Evolutionary conservation across 2,329 filamentous ascomycete species (phyloP).

Genomic region (Exophiala oligosperma): DNA sequence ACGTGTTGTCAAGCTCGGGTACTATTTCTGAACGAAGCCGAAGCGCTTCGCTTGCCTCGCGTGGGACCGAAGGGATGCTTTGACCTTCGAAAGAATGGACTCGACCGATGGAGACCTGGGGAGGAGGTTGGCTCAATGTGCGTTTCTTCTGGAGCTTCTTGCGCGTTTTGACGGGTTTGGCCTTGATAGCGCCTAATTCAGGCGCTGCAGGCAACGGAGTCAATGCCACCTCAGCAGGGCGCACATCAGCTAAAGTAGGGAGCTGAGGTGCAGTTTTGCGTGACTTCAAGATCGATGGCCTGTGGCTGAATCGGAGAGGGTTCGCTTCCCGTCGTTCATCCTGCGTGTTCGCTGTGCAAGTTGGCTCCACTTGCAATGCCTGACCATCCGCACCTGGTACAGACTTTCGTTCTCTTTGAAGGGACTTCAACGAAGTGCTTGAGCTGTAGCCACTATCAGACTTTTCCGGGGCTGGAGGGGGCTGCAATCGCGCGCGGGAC

Average conservation of each 20-base stretch:
- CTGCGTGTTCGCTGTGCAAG: not conserved
- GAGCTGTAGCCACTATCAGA: constrained; percentile 32
- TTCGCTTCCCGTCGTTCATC: not conserved
- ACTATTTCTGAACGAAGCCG: constrained; percentile 24
- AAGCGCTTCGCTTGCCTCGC: constrained; percentile 23
- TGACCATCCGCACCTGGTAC: not conserved
- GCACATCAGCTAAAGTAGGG: constrained; percentile 12
- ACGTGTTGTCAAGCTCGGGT: constrained; percentile 28
- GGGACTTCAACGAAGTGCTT: constrained; percentile 22
- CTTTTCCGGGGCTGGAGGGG: constrained; percentile 15
- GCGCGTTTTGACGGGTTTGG: constrained; percentile 9
- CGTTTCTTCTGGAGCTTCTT: constrained; percentile 29
- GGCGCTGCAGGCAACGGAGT: not conserved
- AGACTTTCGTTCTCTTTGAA: constrained; percentile 6
- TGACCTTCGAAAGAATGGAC: constrained; percentile 20
- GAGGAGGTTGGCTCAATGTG: constrained; percentile 17
- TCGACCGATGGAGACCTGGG: constrained; percentile 17
- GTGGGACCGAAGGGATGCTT: constrained; percentile 22
- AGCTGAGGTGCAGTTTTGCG: constrained; percentile 14
- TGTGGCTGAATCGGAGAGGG: not conserved
- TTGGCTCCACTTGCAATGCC: constrained; percentile 1
- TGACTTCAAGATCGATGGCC: constrained; percentile 18
- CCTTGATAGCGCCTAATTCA: not conserved
- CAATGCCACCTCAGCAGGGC: not conserved
- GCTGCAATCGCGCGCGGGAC: constrained; percentile 5